A percentile compares a stretch with the other conserved stretches of the same genome.
These are phyloP conservation scores for Cladorrhinum samala DNA, from an alignment of 495 filamentous ascomycete genomes.

Conservation along the genomic window DNA sequence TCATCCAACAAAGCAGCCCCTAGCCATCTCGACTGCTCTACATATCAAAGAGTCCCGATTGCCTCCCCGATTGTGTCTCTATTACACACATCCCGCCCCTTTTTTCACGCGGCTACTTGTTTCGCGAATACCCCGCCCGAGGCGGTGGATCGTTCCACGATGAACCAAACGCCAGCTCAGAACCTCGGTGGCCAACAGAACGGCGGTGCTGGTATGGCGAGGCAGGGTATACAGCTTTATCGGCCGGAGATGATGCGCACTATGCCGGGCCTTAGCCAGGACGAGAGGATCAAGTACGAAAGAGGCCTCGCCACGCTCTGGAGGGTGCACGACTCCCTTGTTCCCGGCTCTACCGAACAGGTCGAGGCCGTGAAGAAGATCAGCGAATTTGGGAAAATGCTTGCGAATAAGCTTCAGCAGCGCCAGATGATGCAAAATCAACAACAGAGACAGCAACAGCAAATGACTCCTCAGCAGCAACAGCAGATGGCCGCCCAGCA, in stretches of 20 bases:
- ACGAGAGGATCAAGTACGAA: conserved; percentile 63
- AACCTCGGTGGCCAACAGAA: conserved; percentile 1
- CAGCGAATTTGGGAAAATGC: conserved; percentile 55
- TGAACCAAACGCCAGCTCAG: conserved; percentile 15
- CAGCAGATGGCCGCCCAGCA: conserved; percentile 7
- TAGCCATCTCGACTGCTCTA: too few species aligned
- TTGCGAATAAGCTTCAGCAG: conserved; percentile 48
- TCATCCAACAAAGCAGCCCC: too few species aligned
- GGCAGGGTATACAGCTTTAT: conserved; percentile 21
- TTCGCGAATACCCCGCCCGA: too few species aligned
- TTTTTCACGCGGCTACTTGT: too few species aligned
- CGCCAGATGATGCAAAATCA: conserved; percentile 19
- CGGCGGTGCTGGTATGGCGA: conserved; percentile 2
- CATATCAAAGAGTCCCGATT: too few species aligned
- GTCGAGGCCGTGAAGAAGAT: conserved; percentile 59
- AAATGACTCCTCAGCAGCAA: conserved; percentile 9
- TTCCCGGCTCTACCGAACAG: conserved; percentile 51
- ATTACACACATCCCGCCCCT: too few species aligned
- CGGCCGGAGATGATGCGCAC: conserved; percentile 44
- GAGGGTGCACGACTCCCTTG: conserved; percentile 52
- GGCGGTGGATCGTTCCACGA: conserved; percentile 5
- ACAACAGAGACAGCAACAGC: conserved; percentile 23
- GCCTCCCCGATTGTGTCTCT: too few species aligned
- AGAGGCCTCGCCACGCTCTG: conserved; percentile 56
- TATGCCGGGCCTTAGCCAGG: conserved; percentile 41